phyloP scores from a whole-genome alignment of 2,329 filamentous ascomycete species.

The Leptographium procerum region DNA sequence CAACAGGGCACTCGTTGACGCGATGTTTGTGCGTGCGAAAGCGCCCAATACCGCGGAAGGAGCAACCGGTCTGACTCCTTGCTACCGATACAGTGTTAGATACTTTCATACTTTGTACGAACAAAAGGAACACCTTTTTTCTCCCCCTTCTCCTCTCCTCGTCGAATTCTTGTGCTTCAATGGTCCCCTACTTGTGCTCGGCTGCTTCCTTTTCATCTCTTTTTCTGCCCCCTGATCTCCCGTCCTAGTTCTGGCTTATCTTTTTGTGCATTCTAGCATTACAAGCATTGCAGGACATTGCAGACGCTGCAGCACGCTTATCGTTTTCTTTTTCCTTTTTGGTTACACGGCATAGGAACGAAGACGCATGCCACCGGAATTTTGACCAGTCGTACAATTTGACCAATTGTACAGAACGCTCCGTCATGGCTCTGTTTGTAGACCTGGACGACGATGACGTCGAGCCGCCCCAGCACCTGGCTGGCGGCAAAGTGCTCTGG shows the following conservation, averaged over 20 bases:
- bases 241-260: conserved; percentile 1
- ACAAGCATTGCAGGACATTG: not conserved
- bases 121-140: not conserved
- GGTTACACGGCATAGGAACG: not conserved
- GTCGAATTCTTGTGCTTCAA: conserved; percentile 1
- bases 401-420: not conserved
- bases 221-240: conserved; percentile 2
- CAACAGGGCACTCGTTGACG: not conserved
- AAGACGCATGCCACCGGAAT: not conserved
- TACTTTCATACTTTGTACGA: too few species aligned
- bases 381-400: not conserved
- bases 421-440: conserved; percentile 21
- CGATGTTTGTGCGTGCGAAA: not conserved
- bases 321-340: not conserved
- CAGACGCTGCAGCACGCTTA: not conserved
- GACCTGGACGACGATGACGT: conserved; percentile 21
- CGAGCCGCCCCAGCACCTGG: conserved; percentile 15
- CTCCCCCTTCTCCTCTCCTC: not conserved
- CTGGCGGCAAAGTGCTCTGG: conserved; percentile 15
- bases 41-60: not conserved
- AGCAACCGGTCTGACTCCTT: not conserved
- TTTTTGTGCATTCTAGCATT: conserved; percentile 3
- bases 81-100: not conserved
- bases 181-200: not conserved
- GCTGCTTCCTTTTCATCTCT: not conserved